Base-by-base conservation (phyloP, 2,329 filamentous ascomycete genomes). In the Metarhizium sp. region DNA sequence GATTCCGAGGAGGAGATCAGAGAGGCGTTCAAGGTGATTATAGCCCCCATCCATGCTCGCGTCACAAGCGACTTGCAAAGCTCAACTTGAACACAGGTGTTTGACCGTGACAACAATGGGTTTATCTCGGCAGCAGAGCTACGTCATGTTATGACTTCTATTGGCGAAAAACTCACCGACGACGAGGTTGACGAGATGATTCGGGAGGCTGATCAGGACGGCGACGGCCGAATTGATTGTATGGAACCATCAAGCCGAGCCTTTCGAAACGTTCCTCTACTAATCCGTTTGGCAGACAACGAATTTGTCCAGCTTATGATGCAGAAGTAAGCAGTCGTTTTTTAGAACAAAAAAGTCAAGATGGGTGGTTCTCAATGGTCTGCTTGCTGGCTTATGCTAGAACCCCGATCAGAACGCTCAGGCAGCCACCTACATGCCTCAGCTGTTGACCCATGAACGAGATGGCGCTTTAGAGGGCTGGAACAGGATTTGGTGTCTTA, bases 291-390 rank as follows among this genome's bases (percentile, higher is more conserved):
- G 16, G 50, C 65, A 92, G 88, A 92, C 77, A 92, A 92, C 78
- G 89, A 94, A 75, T 94, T 94, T 69, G 89, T 94, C 65, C 89
- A 94, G 77, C 85, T 94, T 70, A 94, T 94, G 89, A 92, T 94
- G 89, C 89, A 94, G 81, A 92, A 92, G 80, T 92, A 89, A 79
- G 57, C 50, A 56, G 32, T 11, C 30, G 38, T n/a, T 48, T n/a
- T 48, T 48, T 29, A 48, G 3, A 48, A 48, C 8, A 30, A 48
- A 11, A 30, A 48, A 30, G 3, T 29, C 25, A 7, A 16, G 25
- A 30, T 48, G 45, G 20, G 45, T 48, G 45, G 45, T 16, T 48
- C 13, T 6, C 32, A 34, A 56, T 52, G 34, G 43, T 38, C 43
- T 42, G 20, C 36, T 40, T 42, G 49, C 42, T 30, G 43, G 48